phyloP scores from a whole-genome alignment of 192 early-diverging fungal genomes.

The Jimgerdemannia lactiflua region DNA sequence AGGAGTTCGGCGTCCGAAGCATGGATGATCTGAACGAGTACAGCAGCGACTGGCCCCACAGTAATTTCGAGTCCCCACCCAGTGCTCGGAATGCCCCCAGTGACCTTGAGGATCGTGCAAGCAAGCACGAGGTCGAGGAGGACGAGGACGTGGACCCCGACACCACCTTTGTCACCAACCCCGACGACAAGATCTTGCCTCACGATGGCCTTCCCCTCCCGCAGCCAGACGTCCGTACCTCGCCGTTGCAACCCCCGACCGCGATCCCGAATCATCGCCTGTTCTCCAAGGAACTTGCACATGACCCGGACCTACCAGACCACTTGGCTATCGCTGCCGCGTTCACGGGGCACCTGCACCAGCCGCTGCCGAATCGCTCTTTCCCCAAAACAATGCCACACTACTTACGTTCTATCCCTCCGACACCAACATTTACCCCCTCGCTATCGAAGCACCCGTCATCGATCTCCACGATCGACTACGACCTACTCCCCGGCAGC shows the following conservation, averaged over 20 bases:
- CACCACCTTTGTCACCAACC: background rate
- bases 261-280: background rate
- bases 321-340: background rate
- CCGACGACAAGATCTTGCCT: too few species aligned
- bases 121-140: background rate
- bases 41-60: background rate
- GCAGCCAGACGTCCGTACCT: background rate
- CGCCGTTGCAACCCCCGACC: too few species aligned
- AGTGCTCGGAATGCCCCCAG: background rate
- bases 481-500: background rate
- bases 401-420: background rate
- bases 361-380: too few species aligned
- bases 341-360: background rate
- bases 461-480: background rate
- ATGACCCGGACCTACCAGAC: background rate
- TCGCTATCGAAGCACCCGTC: background rate
- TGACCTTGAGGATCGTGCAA: background rate
- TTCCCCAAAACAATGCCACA: too few species aligned
- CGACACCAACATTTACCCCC: background rate
- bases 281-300: background rate
- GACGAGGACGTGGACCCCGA: background rate
- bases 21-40: background rate
- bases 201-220: background rate
- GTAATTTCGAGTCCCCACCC: background rate
- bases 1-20: background rate